These are phyloP conservation scores for Nakaseomyces nivariensis DNA, from an alignment of 1,139 yeast genomes.

Conservation along the genomic window DNA sequence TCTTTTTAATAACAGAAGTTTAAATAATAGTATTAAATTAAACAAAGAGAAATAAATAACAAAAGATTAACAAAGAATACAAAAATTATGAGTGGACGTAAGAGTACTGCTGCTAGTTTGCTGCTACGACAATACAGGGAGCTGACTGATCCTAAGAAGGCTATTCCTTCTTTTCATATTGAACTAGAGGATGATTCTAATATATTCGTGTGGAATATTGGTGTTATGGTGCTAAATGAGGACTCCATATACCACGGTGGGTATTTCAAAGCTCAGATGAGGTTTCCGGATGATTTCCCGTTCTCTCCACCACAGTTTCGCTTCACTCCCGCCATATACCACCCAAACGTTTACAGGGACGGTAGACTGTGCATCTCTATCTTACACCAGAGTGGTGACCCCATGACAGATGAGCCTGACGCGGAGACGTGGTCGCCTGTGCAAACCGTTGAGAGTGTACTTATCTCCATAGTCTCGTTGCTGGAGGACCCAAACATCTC, in stretches of 20 bases:
- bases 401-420: constrained; percentile 83
- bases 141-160: constrained; percentile 85
- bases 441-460: constrained; percentile 85
- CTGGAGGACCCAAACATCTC: constrained; percentile 88
- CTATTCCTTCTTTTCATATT: constrained; percentile 84
- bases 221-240: constrained; percentile 82
- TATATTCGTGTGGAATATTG: constrained; percentile 86
- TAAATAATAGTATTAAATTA: too few species aligned
- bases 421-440: constrained; percentile 96
- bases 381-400: constrained; percentile 82
- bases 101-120: constrained; percentile 50
- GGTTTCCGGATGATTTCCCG: constrained; percentile 86
- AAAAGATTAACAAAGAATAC: neutral
- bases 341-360: constrained; percentile 89
- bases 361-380: constrained; percentile 90
- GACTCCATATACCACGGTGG: constrained; percentile 93
- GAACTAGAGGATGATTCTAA: constrained; percentile 75
- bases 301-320: constrained; percentile 85
- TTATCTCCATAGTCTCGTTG: constrained; percentile 79
- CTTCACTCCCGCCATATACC: constrained; percentile 91
- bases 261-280: constrained; percentile 90
- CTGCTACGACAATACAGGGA: constrained; percentile 91
- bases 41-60: too few species aligned
- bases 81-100: constrained; percentile 23
- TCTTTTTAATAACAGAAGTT: too few species aligned